A percentile compares a stretch with the other conserved stretches of the same genome.
These are phyloP conservation scores for Gossypium gossypioides DNA, from an alignment of 441 rosid genomes.

Conservation along the genomic window DNA sequence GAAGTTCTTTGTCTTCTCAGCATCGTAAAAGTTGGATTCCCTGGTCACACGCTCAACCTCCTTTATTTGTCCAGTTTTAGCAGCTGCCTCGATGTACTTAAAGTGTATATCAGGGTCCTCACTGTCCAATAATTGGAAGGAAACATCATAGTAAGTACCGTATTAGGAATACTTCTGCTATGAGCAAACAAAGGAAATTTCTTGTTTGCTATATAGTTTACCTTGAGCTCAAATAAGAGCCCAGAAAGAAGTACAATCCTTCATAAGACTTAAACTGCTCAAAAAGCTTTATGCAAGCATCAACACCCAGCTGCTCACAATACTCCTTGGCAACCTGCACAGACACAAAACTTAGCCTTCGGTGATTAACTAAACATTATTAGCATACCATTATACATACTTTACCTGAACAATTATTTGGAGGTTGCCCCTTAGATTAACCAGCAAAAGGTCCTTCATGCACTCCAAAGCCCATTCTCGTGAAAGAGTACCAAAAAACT, in stretches of 20 bases:
- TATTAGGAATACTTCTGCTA: neutral
- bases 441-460: constrained; percentile 91
- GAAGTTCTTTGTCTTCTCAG: constrained; percentile 82
- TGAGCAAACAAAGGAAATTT: constrained; percentile 11
- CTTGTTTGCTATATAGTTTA: constrained; percentile 20
- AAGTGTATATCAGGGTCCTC: constrained; percentile 87
- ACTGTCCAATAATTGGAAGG: constrained; percentile 24
- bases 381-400: constrained; percentile 15
- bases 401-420: constrained; percentile 93
- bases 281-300: constrained; percentile 82
- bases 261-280: constrained; percentile 97
- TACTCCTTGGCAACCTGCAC: constrained; percentile 89
- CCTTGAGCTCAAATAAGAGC: constrained; percentile 95
- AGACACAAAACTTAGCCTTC: constrained; percentile 16
- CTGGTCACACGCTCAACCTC: constrained; percentile 89
- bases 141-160: neutral
- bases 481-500: constrained; percentile 92
- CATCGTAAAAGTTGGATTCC: constrained; percentile 73
- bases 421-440: constrained; percentile 84
- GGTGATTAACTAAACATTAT: constrained; percentile 8
- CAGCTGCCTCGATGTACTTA: constrained; percentile 91
- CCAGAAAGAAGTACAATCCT: constrained; percentile 91
- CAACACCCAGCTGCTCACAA: constrained; percentile 91
- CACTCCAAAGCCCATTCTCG: constrained; percentile 98
- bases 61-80: constrained; percentile 80